These are phyloP conservation scores for Glycine latifolia DNA, from an alignment of 306 rosid species.

Conservation along the genomic window DNA sequence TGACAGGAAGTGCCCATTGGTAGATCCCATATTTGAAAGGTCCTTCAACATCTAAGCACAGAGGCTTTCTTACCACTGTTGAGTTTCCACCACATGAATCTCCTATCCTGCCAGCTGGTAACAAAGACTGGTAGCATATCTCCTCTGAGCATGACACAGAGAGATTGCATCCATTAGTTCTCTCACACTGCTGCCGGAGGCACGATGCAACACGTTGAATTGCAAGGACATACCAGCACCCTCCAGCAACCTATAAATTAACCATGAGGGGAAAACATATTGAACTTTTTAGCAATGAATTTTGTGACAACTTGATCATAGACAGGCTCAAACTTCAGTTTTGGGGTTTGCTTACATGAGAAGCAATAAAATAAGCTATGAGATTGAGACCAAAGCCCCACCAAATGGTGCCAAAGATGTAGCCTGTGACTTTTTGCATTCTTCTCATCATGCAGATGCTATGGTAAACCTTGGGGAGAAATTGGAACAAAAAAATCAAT, in stretches of 20 bases:
- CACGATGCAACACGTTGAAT: slow-evolving; percentile 95
- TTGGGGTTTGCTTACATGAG: slow-evolving; percentile 71
- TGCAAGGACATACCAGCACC: slow-evolving; percentile 99
- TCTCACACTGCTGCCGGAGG: slow-evolving; percentile 77
- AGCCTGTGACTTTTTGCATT: slow-evolving; percentile 98
- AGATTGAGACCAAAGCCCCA: slow-evolving; percentile 99
- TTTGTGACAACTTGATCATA: neutral
- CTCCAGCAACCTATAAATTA: slow-evolving; percentile 86
- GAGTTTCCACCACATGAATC: slow-evolving; percentile 72
- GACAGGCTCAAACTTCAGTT: slow-evolving; percentile 19
- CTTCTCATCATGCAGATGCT: slow-evolving; percentile 90
- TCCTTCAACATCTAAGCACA: slow-evolving; percentile 80
- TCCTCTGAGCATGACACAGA: slow-evolving; percentile 82
- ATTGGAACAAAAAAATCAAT: slow-evolving; percentile 86
- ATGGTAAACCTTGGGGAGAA: slow-evolving; percentile 96
- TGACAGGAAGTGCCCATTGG: slow-evolving; percentile 97
- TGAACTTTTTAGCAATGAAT: neutral
- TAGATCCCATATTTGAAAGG: slow-evolving; percentile 91
- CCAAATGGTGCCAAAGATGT: slow-evolving; percentile 98
- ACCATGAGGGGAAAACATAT: neutral
- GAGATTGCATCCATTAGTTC: slow-evolving; percentile 64
- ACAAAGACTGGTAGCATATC: slow-evolving; percentile 72
- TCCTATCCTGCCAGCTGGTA: slow-evolving; percentile 40
- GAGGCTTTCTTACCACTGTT: slow-evolving; percentile 56
- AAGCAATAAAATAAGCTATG: slow-evolving; percentile 96